Evolutionary conservation across 2,329 filamentous ascomycete species (phyloP), one percentile per base, ranked within the genome.

Genomic region (Ceratocystis eucalypticola): DNA sequence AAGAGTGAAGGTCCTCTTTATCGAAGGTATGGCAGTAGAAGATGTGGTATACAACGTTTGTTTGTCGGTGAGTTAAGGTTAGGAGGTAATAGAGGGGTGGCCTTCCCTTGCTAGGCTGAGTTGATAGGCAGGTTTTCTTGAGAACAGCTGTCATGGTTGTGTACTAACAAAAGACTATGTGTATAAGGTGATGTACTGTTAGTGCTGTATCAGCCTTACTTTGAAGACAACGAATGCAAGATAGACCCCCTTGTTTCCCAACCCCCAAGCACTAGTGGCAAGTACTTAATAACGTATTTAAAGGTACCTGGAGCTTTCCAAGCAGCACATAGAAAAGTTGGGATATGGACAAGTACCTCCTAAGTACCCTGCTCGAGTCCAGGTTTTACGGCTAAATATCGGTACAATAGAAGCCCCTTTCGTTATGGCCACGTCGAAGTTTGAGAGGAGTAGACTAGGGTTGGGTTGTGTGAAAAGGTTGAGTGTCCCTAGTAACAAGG

Each of bases 391-490:
- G 65, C 22, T 53, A 37, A 66, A 63, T 28, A 7, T 20, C 59
- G 65, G 65, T n/a, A 63, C 25, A 57, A 7, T 10, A 15, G 5
- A 15, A 55, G 37, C 50, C 64, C 64, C 53, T 59, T 41, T 65
- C 50, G 66, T 68, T 65, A 48, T 68, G 66, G 66, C 55, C 64
- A 68, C 66, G 66, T 68, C 66, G 66, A 68, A 61, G 59, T 66
- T 59, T 33, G 28, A 59, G 28, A 37, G 12, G 17, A 37, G 12
- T 33, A 30, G 28, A n/a, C 55, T 64, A 64, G 62, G 62, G 62
- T 64, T 17, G 48, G 10, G 2, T 10, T 63, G n/a, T 46, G 28
- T 17, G 8, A 37, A 64, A 28, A 33, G 25, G 45, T 12, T n/a
- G 44, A 50, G 37, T 37, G n/a, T 20, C 41, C 22, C n/a, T 15